Conservation (phyloP, 768 basidiomycete genomes). For the Neoboletus brunneissimus region DNA sequence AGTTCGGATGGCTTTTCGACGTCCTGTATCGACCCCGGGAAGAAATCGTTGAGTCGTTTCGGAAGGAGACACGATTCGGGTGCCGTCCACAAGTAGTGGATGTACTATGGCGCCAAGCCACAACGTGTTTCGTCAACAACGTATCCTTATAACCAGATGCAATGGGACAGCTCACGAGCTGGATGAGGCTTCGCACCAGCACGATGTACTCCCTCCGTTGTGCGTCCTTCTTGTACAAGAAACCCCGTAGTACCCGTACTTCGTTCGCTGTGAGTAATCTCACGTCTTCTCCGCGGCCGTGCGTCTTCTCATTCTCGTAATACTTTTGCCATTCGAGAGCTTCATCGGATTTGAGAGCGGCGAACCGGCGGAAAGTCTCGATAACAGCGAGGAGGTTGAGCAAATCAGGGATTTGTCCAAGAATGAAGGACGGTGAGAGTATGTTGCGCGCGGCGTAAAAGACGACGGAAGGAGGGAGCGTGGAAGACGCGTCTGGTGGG, state of each 20-base stretch:
- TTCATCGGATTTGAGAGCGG: slow-evolving; percentile 14
- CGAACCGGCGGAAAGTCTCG: slow-evolving; percentile 24
- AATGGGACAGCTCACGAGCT: slow-evolving; percentile 13
- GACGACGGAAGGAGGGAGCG: slow-evolving; percentile 16
- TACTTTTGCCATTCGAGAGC: slow-evolving; percentile 28
- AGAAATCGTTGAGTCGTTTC: slow-evolving; percentile 25
- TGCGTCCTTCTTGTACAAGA: slow-evolving; percentile 10
- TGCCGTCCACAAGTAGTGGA: slow-evolving; percentile 29
- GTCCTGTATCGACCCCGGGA: slow-evolving; percentile 25
- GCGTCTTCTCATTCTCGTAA: slow-evolving; percentile 11
- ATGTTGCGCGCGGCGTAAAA: slow-evolving; percentile 31
- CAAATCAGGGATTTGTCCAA: slow-evolving; percentile 32
- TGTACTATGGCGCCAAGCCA: slow-evolving; percentile 15
- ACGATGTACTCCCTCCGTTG: slow-evolving; percentile 24
- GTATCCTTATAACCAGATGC: neutral
- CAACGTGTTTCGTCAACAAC: neutral
- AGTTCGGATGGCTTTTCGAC: slow-evolving; percentile 14
- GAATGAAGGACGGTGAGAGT: slow-evolving; percentile 26
- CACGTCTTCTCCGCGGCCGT: slow-evolving; percentile 7
- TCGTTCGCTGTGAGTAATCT: slow-evolving; percentile 22
- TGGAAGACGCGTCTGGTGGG: neutral
- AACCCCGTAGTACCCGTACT: slow-evolving; percentile 6
- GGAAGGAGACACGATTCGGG: slow-evolving; percentile 26
- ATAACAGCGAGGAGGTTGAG: slow-evolving; percentile 23
- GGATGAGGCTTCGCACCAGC: slow-evolving; percentile 20